These are phyloP conservation scores for Aspergillus incahuasiensis DNA, from an alignment of 495 filamentous ascomycete species.

Conservation along the genomic window DNA sequence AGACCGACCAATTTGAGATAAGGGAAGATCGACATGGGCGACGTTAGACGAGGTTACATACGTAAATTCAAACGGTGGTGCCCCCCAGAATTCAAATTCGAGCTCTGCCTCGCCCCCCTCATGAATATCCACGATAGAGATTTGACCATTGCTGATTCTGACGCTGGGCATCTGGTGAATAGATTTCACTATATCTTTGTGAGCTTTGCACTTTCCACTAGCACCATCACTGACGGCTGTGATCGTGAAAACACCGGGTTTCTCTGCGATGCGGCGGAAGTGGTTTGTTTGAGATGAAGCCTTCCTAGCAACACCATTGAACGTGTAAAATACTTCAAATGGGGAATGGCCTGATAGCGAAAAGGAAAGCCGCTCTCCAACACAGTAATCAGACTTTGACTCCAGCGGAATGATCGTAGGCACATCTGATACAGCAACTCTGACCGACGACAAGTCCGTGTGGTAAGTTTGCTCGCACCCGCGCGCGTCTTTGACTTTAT, in stretches of 20 bases:
- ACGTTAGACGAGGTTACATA: constrained; percentile 39
- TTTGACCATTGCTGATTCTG: constrained; percentile 73
- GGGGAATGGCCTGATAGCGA: constrained; percentile 81
- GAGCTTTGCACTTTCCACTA: constrained; percentile 69
- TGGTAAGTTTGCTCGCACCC: constrained; percentile 75
- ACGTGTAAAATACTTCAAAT: constrained; percentile 89
- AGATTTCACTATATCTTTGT: constrained; percentile 66
- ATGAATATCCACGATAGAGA: constrained; percentile 83
- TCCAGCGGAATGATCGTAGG: constrained; percentile 87
- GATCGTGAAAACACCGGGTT: constrained; percentile 82
- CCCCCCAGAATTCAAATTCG: constrained; percentile 87
- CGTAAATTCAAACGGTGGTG: constrained; percentile 95
- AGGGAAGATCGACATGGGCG: background rate
- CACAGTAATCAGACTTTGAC: constrained; percentile 84
- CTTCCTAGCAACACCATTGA: constrained; percentile 70
- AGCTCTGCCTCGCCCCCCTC: constrained; percentile 92
- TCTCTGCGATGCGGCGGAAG: constrained; percentile 88
- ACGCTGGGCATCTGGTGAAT: constrained; percentile 93
- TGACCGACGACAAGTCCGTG: constrained; percentile 63
- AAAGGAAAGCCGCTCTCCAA: constrained; percentile 89
- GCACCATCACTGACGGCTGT: constrained; percentile 77
- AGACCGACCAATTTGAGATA: background rate
- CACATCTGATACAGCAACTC: constrained; percentile 84
- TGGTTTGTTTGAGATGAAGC: constrained; percentile 70
- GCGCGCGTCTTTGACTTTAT: constrained; percentile 78